Conservation (phyloP, 106 monocot species). For the Narthecium ossifragum region DNA sequence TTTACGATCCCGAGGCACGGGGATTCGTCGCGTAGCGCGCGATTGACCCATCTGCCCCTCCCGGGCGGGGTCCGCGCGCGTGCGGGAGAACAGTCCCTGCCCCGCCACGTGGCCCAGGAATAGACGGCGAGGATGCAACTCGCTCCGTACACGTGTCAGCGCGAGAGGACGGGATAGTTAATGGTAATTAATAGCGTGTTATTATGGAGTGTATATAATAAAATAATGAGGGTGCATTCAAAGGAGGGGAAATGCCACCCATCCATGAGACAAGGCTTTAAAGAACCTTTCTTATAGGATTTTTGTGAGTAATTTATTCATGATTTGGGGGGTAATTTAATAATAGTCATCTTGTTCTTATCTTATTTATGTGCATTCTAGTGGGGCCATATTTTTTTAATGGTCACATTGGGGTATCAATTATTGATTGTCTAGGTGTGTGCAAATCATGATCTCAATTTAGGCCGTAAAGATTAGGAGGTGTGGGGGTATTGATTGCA, state of each 20-base stretch:
- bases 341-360: too few species aligned
- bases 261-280: conserved; percentile 1
- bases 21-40: neutral
- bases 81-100: neutral
- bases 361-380: too few species aligned
- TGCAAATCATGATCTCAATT: too few species aligned
- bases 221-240: conserved; percentile 2
- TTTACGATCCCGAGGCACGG: conserved; percentile 4
- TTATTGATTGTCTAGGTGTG: neutral
- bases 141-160: conserved; percentile 1
- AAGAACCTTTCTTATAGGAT: neutral
- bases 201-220: neutral
- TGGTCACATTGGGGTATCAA: too few species aligned
- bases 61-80: neutral
- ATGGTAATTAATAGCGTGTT: neutral
- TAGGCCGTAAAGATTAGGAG: too few species aligned
- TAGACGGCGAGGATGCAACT: neutral
- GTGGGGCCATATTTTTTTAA: too few species aligned
- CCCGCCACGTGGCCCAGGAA: conserved; percentile 1
- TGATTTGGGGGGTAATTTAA: too few species aligned
- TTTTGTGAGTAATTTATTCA: neutral
- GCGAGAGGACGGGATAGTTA: too few species aligned
- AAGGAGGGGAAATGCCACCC: conserved; percentile 1
- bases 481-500: too few species aligned
- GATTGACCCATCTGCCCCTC: neutral